Evolutionary conservation across 23 red algal genomes (phyloP).

Genomic region (Cyanidium caldarium): DNA sequence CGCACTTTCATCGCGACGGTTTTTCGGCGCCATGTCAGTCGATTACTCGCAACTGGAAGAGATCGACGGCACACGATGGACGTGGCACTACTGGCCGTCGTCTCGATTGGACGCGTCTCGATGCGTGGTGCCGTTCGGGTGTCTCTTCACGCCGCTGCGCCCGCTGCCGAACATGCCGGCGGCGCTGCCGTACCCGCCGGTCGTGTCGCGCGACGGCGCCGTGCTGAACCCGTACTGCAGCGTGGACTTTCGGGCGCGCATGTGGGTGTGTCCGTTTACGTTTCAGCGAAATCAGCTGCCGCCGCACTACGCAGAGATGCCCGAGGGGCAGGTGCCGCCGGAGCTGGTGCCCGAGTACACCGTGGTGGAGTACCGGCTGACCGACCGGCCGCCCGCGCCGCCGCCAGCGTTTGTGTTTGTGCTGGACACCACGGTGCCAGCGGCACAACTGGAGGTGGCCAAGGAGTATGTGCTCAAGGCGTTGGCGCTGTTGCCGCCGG

Average conservation of each 20-base stretch:
- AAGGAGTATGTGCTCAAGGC: constrained; percentile 88
- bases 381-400: constrained; percentile 26
- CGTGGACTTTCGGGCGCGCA: constrained; percentile 47
- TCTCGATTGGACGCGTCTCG: constrained; percentile 65
- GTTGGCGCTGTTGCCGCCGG: constrained; percentile 50
- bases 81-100: constrained; percentile 76
- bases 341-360: constrained; percentile 95
- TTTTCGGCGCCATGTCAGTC: constrained; percentile 15
- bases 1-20: too few relatives aligned
- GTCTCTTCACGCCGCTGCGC: constrained; percentile 86
- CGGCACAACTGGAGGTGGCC: constrained; percentile 51
- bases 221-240: constrained; percentile 90
- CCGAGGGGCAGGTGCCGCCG: constrained; percentile 58
- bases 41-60: constrained; percentile 86
- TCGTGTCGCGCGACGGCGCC: constrained; percentile 44
- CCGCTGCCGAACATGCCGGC: constrained; percentile 42
- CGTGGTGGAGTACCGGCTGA: constrained; percentile 69
- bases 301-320: constrained; percentile 76
- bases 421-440: constrained; percentile 58
- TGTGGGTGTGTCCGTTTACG: constrained; percentile 94
- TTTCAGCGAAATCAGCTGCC: constrained; percentile 71
- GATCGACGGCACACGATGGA: constrained; percentile 87
- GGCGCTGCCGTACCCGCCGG: constrained; percentile 62
- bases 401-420: constrained; percentile 81
- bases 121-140: constrained; percentile 77